Conservation (phyloP, 176 grass and related monocot species). For the Thalia dealbata region DNA sequence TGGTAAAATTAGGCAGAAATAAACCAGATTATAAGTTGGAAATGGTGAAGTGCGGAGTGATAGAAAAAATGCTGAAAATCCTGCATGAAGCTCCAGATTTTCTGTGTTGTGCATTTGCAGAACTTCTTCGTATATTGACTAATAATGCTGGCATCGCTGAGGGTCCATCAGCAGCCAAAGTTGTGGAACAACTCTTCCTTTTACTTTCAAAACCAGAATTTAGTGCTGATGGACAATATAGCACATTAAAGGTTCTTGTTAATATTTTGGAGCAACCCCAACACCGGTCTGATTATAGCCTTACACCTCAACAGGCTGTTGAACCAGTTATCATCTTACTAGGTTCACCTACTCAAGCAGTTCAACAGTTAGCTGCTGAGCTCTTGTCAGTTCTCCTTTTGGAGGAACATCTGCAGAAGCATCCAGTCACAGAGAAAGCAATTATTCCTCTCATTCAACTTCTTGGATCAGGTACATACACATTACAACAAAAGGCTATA, state of each 20-base stretch:
- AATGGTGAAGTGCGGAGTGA: slow-evolving; percentile 93
- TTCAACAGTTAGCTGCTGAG: slow-evolving; percentile 90
- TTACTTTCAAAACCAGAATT: slow-evolving; percentile 70
- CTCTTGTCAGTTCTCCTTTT: slow-evolving; percentile 95
- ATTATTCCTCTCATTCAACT: slow-evolving; percentile 88
- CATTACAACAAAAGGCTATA: slow-evolving; percentile 90
- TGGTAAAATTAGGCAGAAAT: slow-evolving; percentile 94
- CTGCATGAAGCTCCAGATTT: slow-evolving; percentile 95
- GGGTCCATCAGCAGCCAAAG: slow-evolving; percentile 94
- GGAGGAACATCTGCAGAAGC: slow-evolving; percentile 89
- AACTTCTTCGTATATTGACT: slow-evolving; percentile 95
- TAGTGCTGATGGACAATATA: slow-evolving; percentile 88
- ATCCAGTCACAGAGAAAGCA: slow-evolving; percentile 78
- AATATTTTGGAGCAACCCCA: slow-evolving; percentile 99
- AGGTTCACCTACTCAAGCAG: slow-evolving; percentile 78
- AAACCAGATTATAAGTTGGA: slow-evolving; percentile 92
- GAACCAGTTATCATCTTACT: slow-evolving; percentile 84
- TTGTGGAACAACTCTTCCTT: slow-evolving; percentile 84
- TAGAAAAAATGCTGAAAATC: slow-evolving; percentile 94
- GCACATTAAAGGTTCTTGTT: slow-evolving; percentile 95
- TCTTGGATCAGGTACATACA: slow-evolving; percentile 80
- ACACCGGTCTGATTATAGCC: slow-evolving; percentile 76
- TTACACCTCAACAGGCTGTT: slow-evolving; percentile 68
- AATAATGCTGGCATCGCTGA: slow-evolving; percentile 95
- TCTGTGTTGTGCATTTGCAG: slow-evolving; percentile 72